Percentiles rank a stretch among this genome's conserved stretches.
These are phyloP conservation scores for Cyanidium caldarium DNA, from an alignment of 23 red algal genomes.

Conservation along the genomic window DNA sequence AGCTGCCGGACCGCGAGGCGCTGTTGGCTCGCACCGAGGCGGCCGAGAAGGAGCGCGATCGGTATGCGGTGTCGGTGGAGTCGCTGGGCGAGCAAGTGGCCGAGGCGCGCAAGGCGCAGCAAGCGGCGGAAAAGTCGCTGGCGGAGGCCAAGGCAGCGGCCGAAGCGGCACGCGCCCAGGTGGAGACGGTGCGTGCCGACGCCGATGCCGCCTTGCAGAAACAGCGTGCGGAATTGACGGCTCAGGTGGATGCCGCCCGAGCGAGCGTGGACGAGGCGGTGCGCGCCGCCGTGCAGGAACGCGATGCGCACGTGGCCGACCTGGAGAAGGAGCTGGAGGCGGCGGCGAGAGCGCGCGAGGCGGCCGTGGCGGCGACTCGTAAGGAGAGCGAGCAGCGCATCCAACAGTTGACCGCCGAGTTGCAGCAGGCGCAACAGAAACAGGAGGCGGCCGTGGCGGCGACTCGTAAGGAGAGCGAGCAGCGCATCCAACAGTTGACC, in stretches of 20 bases:
- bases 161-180: not conserved
- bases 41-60: constrained; percentile 19
- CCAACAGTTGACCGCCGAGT: not conserved
- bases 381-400: not conserved
- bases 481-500: not conserved
- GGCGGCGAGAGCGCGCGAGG: not conserved
- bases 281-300: no score
- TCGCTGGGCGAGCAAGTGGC: constrained; percentile 31
- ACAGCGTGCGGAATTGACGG: not conserved
- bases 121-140: constrained; percentile 6
- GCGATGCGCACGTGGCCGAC: no score
- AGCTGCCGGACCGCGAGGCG: constrained; percentile 33
- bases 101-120: constrained; percentile 28
- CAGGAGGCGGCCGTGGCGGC: not conserved
- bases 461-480: not conserved
- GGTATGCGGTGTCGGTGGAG: constrained; percentile 27
- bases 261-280: no score
- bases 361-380: not conserved
- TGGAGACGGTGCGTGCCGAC: not conserved
- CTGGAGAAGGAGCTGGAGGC: no score
- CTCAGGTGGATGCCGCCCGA: no score
- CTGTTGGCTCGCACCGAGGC: constrained; percentile 19
- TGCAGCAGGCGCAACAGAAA: not conserved
- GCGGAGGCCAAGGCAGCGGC: not conserved
- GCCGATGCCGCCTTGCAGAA: not conserved